Evolutionary conservation across 371 early-diverging fungal species (phyloP), one percentile per base, ranked within the genome.

Genomic region (Haplosporangium sp.): DNA sequence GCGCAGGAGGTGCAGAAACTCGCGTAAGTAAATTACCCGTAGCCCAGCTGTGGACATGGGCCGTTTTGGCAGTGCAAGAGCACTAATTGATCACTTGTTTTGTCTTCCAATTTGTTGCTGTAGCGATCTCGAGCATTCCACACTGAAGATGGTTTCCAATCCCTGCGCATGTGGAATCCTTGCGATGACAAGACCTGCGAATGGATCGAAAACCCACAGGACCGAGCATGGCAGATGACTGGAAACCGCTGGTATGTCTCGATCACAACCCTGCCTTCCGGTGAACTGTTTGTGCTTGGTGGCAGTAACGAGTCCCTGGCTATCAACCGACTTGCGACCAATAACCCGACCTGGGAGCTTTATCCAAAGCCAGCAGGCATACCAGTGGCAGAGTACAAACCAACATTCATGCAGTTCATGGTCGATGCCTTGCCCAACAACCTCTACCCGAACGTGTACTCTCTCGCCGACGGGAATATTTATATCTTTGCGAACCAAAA

Each of bases 221-320:
- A 69, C 54, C 63, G 36, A 5, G 52, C 63, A 13, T 69, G 70
- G 70, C 41, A 38, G 11, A 50, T 69, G 64, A 73, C 67, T 13
- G 62, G 69, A 18, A 83, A 87, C 52, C 81, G 87, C 11, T 87
- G 87, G 87, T 87, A 87, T 53, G 86, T 86, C 0, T 83, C 87
- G 10, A 85, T 86, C 36, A 85, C 86, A 43, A 82, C 83, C 56
- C 56, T 87, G 41, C 85, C 87, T 8, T 83, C 84, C 20, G 87
- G 87, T 36, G 82, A 85, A 43, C 42, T 87, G 1, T 81, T 87
- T 41, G 84, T 87, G 54, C 75, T 86, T n/a, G 87, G 87, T 56
- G 87, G 87, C 36, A 83, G 83, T 5, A 83, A 64, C 57, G 79
- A 76, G 21, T 86, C 86, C 9, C 70, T 86, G 18, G 77, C 80